Conservation (phyloP, 2,329 filamentous ascomycete species). For the Teratosphaeria pseudoeucalypti region DNA sequence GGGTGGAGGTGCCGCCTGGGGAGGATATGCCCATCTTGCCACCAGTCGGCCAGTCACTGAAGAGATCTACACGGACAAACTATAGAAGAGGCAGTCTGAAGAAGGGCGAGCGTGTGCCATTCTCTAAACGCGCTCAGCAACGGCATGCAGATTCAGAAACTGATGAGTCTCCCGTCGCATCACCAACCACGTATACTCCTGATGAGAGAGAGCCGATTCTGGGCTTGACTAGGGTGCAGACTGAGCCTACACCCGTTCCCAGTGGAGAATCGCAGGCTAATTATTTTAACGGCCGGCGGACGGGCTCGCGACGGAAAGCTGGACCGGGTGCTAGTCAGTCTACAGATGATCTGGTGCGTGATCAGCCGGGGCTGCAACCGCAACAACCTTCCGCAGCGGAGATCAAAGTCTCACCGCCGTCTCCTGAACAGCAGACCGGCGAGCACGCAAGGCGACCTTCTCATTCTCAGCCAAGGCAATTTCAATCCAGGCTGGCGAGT, state of each 20-base stretch:
- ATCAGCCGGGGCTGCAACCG: not conserved
- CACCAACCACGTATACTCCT: slow-evolving; percentile 28
- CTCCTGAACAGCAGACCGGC: slow-evolving; percentile 12
- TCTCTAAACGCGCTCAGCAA: slow-evolving; percentile 60
- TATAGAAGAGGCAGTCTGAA: slow-evolving; percentile 82
- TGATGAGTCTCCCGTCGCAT: slow-evolving; percentile 41
- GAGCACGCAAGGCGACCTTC: slow-evolving; percentile 23
- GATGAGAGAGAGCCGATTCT: slow-evolving; percentile 37
- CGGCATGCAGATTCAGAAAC: slow-evolving; percentile 52
- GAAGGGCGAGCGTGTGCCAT: slow-evolving; percentile 63
- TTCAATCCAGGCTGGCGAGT: slow-evolving; percentile 47
- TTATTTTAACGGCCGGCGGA: not conserved
- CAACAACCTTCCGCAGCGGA: not conserved
- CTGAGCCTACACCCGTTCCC: slow-evolving; percentile 50
- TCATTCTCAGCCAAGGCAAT: slow-evolving; percentile 35
- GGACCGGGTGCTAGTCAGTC: slow-evolving; percentile 4
- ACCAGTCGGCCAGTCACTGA: slow-evolving; percentile 63
- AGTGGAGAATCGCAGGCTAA: not conserved
- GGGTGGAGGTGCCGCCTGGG: slow-evolving; percentile 28
- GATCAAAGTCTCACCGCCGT: slow-evolving; percentile 5
- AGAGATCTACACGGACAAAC: slow-evolving; percentile 82
- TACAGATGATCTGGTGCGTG: slow-evolving; percentile 4
- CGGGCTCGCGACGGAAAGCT: slow-evolving; percentile 2
- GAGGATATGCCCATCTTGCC: slow-evolving; percentile 84
- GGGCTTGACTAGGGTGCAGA: slow-evolving; percentile 53